Evolutionary conservation across 192 early-diverging fungal species (phyloP), one percentile per base, ranked within the genome.

Genomic region (Podila horticola): DNA sequence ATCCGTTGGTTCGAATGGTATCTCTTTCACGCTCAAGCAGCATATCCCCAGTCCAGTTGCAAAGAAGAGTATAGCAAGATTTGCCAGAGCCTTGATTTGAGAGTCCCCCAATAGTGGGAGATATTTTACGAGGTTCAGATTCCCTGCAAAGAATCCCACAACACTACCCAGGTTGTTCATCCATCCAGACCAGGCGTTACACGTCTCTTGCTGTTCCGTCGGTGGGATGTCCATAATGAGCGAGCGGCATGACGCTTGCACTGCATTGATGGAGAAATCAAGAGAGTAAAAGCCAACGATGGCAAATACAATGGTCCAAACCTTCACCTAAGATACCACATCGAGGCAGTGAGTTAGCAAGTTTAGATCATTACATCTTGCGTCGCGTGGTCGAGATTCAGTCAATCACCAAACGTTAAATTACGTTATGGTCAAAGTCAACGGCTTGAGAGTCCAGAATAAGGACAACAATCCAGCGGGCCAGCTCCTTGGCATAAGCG

Each of bases 261-360:
- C 92, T 10, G 92, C 91, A 79, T 99, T 99, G 67, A 99, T 88
- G 0, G 95, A 91, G 85, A 99, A 98, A 82, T 99, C 97, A 24
- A 99, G 75, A n/a, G 91, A 82, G 69, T 97, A 98, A 72, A 98
- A 97, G 12, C 90, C 90, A 10, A 88, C 17, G 5, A 98, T 94
- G 24, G 95, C 96, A 30, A 93, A 82, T 36, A 86, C 75, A 41
- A 95, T 91, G 2, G 92, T 86, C 62, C 85, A 70, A 72, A 64
- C 75, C 71, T 86, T 82, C 24, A 64, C 41, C 74, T 75, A 71
- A 50, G 15, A 38, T 19, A 58, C 28, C 38, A 51, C 49, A 33
- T 1, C 61, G 15, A 9, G 41, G 31, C 31, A 22, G 6, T 28
- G 41, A 49, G 26, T 63, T 38, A 31, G 15, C 26, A 30, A 28